These are phyloP conservation scores for Globisporangium cylindrosporum DNA, from an alignment of 352 stramenopile genomes.

Conservation along the genomic window DNA sequence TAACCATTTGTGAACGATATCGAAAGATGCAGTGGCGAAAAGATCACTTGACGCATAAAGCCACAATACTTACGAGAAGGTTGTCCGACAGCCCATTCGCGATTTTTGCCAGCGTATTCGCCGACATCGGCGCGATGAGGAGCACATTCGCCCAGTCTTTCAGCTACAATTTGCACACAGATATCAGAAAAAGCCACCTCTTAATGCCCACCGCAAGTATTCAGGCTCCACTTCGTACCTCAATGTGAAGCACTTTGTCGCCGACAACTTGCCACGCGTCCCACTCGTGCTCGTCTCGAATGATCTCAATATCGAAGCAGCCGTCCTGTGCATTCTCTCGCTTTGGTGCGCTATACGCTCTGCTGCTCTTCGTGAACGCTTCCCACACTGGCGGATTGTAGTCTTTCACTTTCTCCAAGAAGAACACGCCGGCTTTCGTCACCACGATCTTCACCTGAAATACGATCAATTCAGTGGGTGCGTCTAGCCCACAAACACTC, in stretches of 20 bases:
- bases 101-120: constrained; percentile 91
- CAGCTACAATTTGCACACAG: constrained; percentile 37
- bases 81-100: constrained; percentile 94
- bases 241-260: constrained; percentile 86
- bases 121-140: constrained; percentile 86
- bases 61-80: constrained; percentile 64
- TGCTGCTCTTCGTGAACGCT: constrained; percentile 36
- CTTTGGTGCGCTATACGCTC: neutral
- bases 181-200: neutral
- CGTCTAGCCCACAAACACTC: no score
- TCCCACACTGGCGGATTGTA: constrained; percentile 60
- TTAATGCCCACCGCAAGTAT: neutral
- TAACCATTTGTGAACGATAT: neutral
- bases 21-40: neutral
- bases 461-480: neutral
- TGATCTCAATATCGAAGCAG: constrained; percentile 31
- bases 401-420: constrained; percentile 66
- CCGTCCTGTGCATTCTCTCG: neutral
- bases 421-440: constrained; percentile 81
- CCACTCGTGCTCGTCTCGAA: constrained; percentile 86
- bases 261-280: constrained; percentile 69
- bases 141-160: constrained; percentile 95
- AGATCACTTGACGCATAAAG: neutral
- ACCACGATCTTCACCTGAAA: constrained; percentile 74
- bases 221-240: constrained; percentile 34